A percentile compares a stretch with the other conserved stretches of the same genome.
Conservation (phyloP, 495 filamentous ascomycete species). For the Aspergillus homomorphus region DNA sequence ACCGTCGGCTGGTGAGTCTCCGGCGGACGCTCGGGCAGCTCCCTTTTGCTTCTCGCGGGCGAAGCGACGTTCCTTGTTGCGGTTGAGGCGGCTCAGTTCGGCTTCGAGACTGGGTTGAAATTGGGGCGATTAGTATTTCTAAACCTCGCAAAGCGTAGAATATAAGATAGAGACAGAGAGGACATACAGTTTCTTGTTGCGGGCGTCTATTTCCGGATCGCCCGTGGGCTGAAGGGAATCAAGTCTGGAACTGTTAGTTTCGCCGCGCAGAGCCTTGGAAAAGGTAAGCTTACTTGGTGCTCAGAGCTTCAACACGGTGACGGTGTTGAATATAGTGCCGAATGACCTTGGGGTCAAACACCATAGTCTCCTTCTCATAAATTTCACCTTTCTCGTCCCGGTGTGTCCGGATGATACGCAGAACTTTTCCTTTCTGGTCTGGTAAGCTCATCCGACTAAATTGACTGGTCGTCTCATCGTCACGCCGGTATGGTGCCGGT, state of each 20-base stretch:
- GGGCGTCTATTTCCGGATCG: constrained; percentile 65
- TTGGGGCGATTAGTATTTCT: neutral
- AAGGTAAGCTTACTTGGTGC: constrained; percentile 57
- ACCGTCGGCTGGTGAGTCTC: constrained; percentile 41
- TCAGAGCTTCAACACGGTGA: constrained; percentile 56
- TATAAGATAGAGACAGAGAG: constrained; percentile 6
- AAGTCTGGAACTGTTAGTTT: constrained; percentile 36
- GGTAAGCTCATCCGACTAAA: constrained; percentile 73
- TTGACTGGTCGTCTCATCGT: constrained; percentile 84
- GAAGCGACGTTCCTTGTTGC: constrained; percentile 86
- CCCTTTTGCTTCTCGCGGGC: constrained; percentile 89
- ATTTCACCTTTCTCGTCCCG: constrained; percentile 60
- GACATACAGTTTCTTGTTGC: constrained; percentile 52
- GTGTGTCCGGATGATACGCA: constrained; percentile 70
- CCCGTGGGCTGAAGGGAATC: constrained; percentile 68
- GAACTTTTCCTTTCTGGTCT: constrained; percentile 65
- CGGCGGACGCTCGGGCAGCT: constrained; percentile 37
- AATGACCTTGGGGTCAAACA: constrained; percentile 73
- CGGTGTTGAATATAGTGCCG: constrained; percentile 57
- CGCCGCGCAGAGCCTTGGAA: constrained; percentile 2
- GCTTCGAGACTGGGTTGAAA: constrained; percentile 55
- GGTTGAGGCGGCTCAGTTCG: constrained; percentile 77
- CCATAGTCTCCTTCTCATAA: constrained; percentile 55
- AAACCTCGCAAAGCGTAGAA: neutral
- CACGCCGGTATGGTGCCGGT: constrained; percentile 50